Evolutionary conservation across 1,284 basidiomycete genomes (phyloP), one percentile per base, ranked within the genome.

Genomic region (Pterulicium gracile): DNA sequence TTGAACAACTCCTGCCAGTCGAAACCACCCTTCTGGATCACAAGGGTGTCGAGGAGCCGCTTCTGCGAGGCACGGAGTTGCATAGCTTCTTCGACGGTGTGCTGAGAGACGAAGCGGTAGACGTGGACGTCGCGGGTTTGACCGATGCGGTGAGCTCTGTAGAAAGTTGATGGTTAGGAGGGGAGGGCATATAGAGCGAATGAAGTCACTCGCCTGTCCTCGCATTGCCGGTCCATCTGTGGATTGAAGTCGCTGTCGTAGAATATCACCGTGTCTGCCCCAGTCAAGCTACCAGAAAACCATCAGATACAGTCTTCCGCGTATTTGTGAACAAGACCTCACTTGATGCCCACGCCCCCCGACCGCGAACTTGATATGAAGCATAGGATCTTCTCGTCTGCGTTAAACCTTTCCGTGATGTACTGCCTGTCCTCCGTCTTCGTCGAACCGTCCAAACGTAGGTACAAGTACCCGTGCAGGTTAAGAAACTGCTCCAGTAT

Each of bases 241-340:
- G 93, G 93, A 57, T 97, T 97, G 73, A 96, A 98, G 62, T 98
- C 95, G 47, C 90, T 90, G 60, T 98, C 94, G 60, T 96, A 97
- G 64, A 94, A 95, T 45, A 97, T 77, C 53, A 98, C 94, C 0
- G 92, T 96, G 60, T 97, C 92, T 14, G 94, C 94, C n/a, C 94
- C 94, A 5, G 94, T 94, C 48, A 94, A 65, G 58, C 86, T 89
- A 56, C n/a, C 24, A n/a, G n/a, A n/a, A n/a, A n/a, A n/a, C n/a
- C n/a, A n/a, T n/a, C n/a, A n/a, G n/a, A n/a, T n/a, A n/a, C n/a
- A n/a, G n/a, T n/a, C n/a, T n/a, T n/a, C n/a, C n/a, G n/a, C n/a
- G n/a, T n/a, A n/a, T n/a, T n/a, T n/a, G n/a, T n/a, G n/a, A n/a
- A n/a, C n/a, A n/a, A n/a, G n/a, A n/a, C n/a, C n/a, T 54, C 56